Percentiles rank a stretch among this genome's conserved stretches.
Conservation (phyloP, 2,329 filamentous ascomycete genomes). For the Cladophialophora exuberans region DNA sequence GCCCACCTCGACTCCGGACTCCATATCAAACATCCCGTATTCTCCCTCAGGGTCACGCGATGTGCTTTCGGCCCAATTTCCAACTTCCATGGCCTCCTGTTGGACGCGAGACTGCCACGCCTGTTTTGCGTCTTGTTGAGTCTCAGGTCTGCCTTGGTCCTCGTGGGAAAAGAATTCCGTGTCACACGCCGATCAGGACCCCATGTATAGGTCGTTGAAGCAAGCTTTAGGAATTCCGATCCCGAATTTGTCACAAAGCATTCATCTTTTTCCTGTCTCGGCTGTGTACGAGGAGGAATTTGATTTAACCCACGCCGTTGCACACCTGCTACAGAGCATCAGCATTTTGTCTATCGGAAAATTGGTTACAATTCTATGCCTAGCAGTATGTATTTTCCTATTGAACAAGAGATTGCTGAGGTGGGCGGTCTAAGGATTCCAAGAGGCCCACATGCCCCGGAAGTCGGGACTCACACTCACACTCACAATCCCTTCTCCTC, state of each 20-base stretch:
- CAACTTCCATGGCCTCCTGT: background rate
- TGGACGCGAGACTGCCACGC: background rate
- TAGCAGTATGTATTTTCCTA: no score
- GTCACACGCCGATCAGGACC: background rate
- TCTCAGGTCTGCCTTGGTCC: background rate
- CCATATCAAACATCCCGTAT: background rate
- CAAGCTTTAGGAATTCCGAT: constrained; percentile 11
- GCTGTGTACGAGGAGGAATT: constrained; percentile 3
- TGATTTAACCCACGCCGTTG: no score
- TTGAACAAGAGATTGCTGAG: no score
- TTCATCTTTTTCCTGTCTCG: constrained; percentile 18
- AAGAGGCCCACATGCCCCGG: no score
- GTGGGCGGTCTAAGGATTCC: no score
- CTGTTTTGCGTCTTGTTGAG: no score
- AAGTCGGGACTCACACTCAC: no score
- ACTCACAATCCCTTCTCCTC: background rate
- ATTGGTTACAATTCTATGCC: no score
- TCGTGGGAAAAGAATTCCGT: constrained; percentile 3
- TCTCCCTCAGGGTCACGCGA: constrained; percentile 2
- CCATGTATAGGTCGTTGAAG: constrained; percentile 9
- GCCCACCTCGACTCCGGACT: background rate
- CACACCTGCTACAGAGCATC: no score
- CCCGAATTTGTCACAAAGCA: no score
- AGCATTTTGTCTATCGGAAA: no score
- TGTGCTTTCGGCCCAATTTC: constrained; percentile 6